Evolutionary conservation across 2,329 filamentous ascomycete genomes (phyloP), one percentile per base, ranked within the genome.

Genomic region (Ramularia collo-cygni): DNA sequence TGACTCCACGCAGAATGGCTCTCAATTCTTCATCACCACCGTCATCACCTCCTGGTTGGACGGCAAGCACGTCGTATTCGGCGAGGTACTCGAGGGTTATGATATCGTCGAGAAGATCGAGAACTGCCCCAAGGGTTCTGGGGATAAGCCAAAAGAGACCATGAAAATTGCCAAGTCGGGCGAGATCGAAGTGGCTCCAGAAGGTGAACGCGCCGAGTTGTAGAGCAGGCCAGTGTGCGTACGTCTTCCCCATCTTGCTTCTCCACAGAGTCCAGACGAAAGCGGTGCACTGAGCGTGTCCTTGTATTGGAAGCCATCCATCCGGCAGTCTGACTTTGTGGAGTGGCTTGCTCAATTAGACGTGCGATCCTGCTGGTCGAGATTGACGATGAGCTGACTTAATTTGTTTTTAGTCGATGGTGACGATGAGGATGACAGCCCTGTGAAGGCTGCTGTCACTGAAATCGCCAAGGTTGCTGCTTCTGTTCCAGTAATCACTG

Each of bases 151-250:
- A 18, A 61, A 63, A 47, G 67, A 80, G 68, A 61, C 72, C 14
- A 72, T 92, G 67, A 89, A 80, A 73, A 87, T 93, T 60, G 75
- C 65, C 63, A 85, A 88, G 76, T 86, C 83, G 68, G 86, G 86
- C 66, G 85, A 90, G 74, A 71, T 92, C 56, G 76, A 81, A 64
- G 81, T 89, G 53, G 83, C 85, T 64, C 72, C 79, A 73, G 86
- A 92, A 92, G 86, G 86, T 92, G 90, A 87, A 73, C 83, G 88
- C 70, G 77, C 81, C 70, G 85, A 92, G 71, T 83, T 92, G 68
- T 92, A 83, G 31, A 33, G 31, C 31, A 33, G 76, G 71, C 69
- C 52, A 53, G 51, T 16, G 19, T 53, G 46, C 46, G 48, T 52
- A 45, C 24, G 37, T 40, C 29, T 17, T 14, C 34, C 27, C 31